Percentiles rank a stretch among this genome's conserved stretches.
Evolutionary conservation across 495 filamentous ascomycete genomes (phyloP).

Genomic region (Glonium stellatum): DNA sequence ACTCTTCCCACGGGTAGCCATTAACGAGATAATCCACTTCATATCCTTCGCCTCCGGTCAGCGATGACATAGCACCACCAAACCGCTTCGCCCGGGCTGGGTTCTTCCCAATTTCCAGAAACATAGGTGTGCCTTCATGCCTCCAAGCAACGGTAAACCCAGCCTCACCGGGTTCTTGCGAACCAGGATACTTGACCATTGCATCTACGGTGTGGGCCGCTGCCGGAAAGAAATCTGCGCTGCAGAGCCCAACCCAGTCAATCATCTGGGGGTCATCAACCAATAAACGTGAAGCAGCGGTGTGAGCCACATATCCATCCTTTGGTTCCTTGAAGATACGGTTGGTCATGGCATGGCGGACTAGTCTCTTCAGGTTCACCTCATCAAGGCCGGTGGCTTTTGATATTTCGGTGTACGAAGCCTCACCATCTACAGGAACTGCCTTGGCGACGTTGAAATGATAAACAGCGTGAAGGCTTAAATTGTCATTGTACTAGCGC

Average conservation of each 20-base stretch:
- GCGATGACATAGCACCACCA: constrained; percentile 6
- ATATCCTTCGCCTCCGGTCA: not conserved
- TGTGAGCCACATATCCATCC: constrained; percentile 48
- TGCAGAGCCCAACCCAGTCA: constrained; percentile 1
- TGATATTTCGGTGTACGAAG: not conserved
- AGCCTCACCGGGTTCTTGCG: constrained; percentile 9
- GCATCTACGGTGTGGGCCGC: constrained; percentile 6
- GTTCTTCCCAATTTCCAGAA: constrained; percentile 2
- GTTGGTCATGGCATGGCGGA: constrained; percentile 52
- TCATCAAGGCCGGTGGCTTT: constrained; percentile 2
- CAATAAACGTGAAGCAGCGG: constrained; percentile 33
- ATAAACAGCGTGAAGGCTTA: constrained; percentile 7
- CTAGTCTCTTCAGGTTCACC: constrained; percentile 38
- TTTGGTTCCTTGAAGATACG: constrained; percentile 49
- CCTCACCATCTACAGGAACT: not conserved
- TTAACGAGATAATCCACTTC: constrained; percentile 1
- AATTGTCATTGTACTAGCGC: constrained; percentile 9
- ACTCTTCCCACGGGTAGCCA: constrained; percentile 2
- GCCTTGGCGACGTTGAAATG: constrained; percentile 11
- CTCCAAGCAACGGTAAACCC: constrained; percentile 7
- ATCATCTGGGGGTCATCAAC: constrained; percentile 4
- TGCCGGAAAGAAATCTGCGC: constrained; percentile 2
- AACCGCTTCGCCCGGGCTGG: constrained; percentile 9
- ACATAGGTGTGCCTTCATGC: constrained; percentile 5
- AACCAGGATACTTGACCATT: constrained; percentile 9